Conservation (phyloP, 2,329 filamentous ascomycete species). For the Cladophialophora carrionii region DNA sequence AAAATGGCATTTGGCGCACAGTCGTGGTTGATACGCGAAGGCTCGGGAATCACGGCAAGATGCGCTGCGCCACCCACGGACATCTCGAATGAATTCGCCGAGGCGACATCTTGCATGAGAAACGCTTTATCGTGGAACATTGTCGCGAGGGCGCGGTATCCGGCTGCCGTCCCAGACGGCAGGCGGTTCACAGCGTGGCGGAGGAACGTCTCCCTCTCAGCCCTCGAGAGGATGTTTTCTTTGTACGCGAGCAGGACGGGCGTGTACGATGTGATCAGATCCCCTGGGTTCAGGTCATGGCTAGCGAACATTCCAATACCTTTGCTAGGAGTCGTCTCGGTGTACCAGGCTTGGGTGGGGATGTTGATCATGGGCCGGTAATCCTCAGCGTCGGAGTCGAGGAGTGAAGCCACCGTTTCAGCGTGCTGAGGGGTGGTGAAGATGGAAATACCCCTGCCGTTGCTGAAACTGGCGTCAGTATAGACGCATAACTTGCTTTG, state of each 20-base stretch:
- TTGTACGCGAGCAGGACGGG: slow-evolving; percentile 29
- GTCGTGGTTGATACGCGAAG: slow-evolving; percentile 32
- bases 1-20: slow-evolving; percentile 32
- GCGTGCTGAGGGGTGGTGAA: slow-evolving; percentile 30
- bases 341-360: slow-evolving; percentile 19
- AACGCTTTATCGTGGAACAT: slow-evolving; percentile 13
- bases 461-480: slow-evolving; percentile 12
- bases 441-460: slow-evolving; percentile 25
- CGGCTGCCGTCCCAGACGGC: slow-evolving; percentile 14
- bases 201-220: slow-evolving; percentile 26
- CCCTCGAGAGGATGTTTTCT: slow-evolving; percentile 13
- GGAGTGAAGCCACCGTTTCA: background rate
- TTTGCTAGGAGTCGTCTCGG: slow-evolving; percentile 13
- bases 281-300: slow-evolving; percentile 7
- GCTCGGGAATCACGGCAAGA: slow-evolving; percentile 31
- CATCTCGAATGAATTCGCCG: slow-evolving; percentile 30
- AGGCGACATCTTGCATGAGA: slow-evolving; percentile 26
- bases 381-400: background rate
- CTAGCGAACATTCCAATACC: slow-evolving; percentile 30
- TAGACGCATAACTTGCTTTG: slow-evolving; percentile 30
- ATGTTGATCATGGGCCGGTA: slow-evolving; percentile 1
- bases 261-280: slow-evolving; percentile 23
- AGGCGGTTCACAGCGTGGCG: slow-evolving; percentile 24
- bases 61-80: slow-evolving; percentile 4
- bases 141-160: slow-evolving; percentile 8